These are phyloP conservation scores for Calophaca sinica DNA, from an alignment of 306 rosid species.

Conservation along the genomic window DNA sequence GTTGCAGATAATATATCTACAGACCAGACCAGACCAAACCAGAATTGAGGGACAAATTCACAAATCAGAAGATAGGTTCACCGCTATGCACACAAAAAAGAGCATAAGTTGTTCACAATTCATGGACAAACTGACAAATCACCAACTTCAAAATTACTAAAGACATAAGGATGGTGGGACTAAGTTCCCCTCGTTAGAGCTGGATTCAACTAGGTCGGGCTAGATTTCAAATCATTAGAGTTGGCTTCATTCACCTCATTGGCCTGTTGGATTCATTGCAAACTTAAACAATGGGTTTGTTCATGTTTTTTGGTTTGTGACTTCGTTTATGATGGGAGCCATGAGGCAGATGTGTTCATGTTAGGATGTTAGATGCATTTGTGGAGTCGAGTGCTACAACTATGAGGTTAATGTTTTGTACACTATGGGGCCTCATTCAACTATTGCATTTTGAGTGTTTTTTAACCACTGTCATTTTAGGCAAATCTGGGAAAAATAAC, in stretches of 20 bases:
- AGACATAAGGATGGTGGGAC: background rate
- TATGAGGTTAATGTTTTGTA: slow-evolving; percentile 1
- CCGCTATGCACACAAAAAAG: background rate
- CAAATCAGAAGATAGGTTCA: background rate
- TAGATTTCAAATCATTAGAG: background rate
- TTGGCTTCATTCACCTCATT: background rate
- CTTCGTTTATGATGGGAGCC: background rate
- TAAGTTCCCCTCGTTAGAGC: background rate
- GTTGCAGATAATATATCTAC: slow-evolving; percentile 14
- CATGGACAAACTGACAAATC: background rate
- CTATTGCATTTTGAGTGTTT: background rate
- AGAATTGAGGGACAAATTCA: background rate
- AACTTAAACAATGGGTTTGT: background rate
- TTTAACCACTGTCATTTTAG: background rate
- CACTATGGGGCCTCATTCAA: background rate
- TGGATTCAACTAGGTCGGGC: background rate
- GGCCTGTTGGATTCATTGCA: background rate
- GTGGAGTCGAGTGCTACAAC: background rate
- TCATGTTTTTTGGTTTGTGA: background rate
- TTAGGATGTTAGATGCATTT: background rate
- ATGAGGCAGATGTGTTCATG: background rate
- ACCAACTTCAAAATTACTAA: background rate
- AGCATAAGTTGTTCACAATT: background rate
- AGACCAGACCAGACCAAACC: slow-evolving; percentile 1
- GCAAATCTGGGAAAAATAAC: background rate